Conservation (phyloP, 345 rosid genomes). For the Citrus inodora region DNA sequence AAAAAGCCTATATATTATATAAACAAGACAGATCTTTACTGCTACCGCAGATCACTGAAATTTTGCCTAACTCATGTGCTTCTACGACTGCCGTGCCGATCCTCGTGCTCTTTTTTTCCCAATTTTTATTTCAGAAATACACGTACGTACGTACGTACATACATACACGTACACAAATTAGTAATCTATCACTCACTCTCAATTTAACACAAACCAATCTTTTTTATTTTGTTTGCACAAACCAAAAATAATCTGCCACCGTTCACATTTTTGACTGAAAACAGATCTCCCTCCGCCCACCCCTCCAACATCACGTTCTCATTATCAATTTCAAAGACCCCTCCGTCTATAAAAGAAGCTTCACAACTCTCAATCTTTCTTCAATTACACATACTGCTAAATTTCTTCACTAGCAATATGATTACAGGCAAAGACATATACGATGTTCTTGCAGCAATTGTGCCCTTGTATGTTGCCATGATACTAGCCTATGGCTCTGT, state of each 20-base stretch:
- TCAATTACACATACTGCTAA: not conserved
- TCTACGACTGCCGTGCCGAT: constrained; percentile 21
- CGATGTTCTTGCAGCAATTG: constrained; percentile 28
- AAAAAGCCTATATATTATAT: not conserved
- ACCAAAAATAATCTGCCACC: not conserved
- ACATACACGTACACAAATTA: no score
- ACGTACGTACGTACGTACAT: no score
- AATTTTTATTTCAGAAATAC: not conserved
- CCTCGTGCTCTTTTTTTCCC: not conserved
- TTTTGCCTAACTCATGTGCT: constrained; percentile 38
- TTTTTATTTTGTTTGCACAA: not conserved
- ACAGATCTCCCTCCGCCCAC: not conserved
- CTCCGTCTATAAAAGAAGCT: not conserved
- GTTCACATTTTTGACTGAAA: not conserved
- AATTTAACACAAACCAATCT: not conserved
- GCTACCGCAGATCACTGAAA: constrained; percentile 30
- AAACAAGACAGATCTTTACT: constrained; percentile 21
- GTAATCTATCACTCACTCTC: not conserved
- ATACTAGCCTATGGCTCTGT: constrained; percentile 28
- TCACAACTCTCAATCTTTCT: not conserved
- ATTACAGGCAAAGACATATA: constrained; percentile 27
- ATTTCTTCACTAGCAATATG: constrained; percentile 6
- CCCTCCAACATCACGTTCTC: not conserved
- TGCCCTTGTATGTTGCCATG: constrained; percentile 31
- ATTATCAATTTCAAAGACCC: not conserved